Evolutionary conservation across 1,284 basidiomycete species (phyloP), one percentile per base, ranked within the genome.

Genomic region (Cryptococcus maquisensis): DNA sequence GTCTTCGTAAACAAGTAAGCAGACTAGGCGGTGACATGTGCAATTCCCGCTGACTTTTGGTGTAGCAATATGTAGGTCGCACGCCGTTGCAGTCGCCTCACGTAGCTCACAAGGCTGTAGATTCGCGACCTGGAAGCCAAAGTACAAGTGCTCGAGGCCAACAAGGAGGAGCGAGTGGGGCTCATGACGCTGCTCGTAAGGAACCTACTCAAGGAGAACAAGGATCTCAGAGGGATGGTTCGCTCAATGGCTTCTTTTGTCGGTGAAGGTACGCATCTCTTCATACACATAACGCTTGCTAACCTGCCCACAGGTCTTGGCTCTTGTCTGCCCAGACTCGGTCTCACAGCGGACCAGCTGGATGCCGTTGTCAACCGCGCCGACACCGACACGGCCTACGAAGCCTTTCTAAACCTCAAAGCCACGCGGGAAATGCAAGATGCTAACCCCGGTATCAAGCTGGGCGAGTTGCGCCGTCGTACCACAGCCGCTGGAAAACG

Each of bases 61-160:
- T 57, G 44, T 59, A 73, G 65, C 70, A 73, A 62, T 73, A 75
- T 61, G 66, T 74, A 51, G 62, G 66, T 24, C 28, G n/a, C 15
- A 18, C 12, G 40, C 18, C 40, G 7, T 20, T 21, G 28, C 18
- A 21, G 20, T 32, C 28, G n/a, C 23, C 8, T 40, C n/a, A 24
- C 5, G 20, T 35, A 41, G 35, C 24, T 37, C 39, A 24, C 6
- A 18, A 26, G 13, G 4, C 18, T 32, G 20, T 65, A 93, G 88
- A 92, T 94, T 72, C 88, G 90, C 21, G 91, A 94, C 74, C 83
- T 95, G 40, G 91, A 95, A 76, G 90, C 90, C 13, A 84, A 88
- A 38, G 90, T 94, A 12, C 90, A 93, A 73, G 85, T 95, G 18
- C 81, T 93, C 18, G 94, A 90, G 9, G 88, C 87, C 20, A 87